Conservation (phyloP, 2,329 filamentous ascomycete genomes). For the Apiospora rasikravindrae region DNA sequence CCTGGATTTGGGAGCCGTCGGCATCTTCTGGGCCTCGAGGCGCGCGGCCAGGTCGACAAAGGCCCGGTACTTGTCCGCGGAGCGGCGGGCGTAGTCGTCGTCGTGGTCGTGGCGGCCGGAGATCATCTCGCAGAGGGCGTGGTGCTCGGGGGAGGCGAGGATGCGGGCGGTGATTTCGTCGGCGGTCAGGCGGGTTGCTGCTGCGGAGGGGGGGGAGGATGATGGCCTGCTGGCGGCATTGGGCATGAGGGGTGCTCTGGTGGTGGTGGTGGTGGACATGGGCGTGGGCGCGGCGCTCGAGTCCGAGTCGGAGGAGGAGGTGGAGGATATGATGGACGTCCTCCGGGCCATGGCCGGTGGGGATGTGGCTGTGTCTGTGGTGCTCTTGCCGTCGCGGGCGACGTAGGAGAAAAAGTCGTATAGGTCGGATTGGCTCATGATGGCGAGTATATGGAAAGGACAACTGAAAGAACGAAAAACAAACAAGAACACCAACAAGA, state of each 20-base stretch:
- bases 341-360: not conserved
- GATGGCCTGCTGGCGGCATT: not conserved
- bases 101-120: constrained; percentile 16
- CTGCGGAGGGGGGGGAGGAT: not conserved
- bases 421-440: constrained; percentile 12
- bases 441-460: not conserved
- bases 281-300: not conserved
- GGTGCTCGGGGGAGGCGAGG: constrained; percentile 19
- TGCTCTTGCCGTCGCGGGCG: constrained; percentile 5
- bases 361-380: not conserved
- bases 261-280: not conserved
- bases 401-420: constrained; percentile 15
- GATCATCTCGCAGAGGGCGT: constrained; percentile 20
- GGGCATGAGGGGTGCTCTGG: not conserved
- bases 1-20: not conserved
- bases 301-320: not conserved
- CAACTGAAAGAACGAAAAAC: not conserved
- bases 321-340: not conserved
- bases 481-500: not conserved
- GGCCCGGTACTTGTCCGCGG: constrained; percentile 18
- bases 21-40: constrained; percentile 17
- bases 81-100: constrained; percentile 17
- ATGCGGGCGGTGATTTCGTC: constrained; percentile 16
- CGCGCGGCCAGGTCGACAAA: constrained; percentile 19
- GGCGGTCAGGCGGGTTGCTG: not conserved